These are phyloP conservation scores for Apodospora peruviana DNA, from an alignment of 495 filamentous ascomycete genomes.

Conservation along the genomic window DNA sequence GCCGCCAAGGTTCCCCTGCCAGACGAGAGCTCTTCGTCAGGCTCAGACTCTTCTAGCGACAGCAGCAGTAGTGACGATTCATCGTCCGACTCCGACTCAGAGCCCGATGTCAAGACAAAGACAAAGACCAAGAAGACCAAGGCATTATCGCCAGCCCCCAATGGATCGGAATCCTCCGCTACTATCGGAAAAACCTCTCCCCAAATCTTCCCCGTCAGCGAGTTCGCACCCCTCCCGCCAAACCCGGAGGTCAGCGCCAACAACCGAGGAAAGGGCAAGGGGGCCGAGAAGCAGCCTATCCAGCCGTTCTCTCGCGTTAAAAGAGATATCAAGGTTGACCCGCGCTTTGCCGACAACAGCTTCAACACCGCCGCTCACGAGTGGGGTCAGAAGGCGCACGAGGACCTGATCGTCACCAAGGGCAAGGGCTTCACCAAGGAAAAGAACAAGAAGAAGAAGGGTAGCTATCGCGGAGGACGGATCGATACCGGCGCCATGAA, in stretches of 20 bases:
- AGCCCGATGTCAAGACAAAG: slow-evolving; percentile 21
- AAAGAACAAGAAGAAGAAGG: slow-evolving; percentile 95
- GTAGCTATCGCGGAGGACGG: slow-evolving; percentile 76
- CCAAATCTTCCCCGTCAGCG: slow-evolving; percentile 28
- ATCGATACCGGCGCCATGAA: slow-evolving; percentile 70
- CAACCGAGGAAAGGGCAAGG: slow-evolving; percentile 36
- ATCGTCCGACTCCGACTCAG: slow-evolving; percentile 30
- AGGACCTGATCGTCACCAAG: slow-evolving; percentile 82
- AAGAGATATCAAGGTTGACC: slow-evolving; percentile 53
- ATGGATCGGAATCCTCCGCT: slow-evolving; percentile 32
- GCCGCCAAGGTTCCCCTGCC: slow-evolving; percentile 51
- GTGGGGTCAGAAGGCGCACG: slow-evolving; percentile 81
- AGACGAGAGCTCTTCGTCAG: slow-evolving; percentile 28
- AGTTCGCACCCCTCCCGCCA: slow-evolving; percentile 43
- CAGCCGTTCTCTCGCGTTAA: slow-evolving; percentile 61
- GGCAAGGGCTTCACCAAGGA: slow-evolving; percentile 99
- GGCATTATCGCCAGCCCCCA: slow-evolving; percentile 6
- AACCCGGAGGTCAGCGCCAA: slow-evolving; percentile 40
- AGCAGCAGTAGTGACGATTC: too few species aligned
- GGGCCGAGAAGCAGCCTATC: slow-evolving; percentile 46
- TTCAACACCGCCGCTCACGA: slow-evolving; percentile 64
- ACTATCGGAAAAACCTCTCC: slow-evolving; percentile 39
- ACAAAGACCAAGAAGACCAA: slow-evolving; percentile 25
- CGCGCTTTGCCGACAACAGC: slow-evolving; percentile 57
- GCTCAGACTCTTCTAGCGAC: slow-evolving; percentile 26